Evolutionary conservation across 176 grass and related monocot genomes (phyloP).

Genomic region (Bromus sterilis): DNA sequence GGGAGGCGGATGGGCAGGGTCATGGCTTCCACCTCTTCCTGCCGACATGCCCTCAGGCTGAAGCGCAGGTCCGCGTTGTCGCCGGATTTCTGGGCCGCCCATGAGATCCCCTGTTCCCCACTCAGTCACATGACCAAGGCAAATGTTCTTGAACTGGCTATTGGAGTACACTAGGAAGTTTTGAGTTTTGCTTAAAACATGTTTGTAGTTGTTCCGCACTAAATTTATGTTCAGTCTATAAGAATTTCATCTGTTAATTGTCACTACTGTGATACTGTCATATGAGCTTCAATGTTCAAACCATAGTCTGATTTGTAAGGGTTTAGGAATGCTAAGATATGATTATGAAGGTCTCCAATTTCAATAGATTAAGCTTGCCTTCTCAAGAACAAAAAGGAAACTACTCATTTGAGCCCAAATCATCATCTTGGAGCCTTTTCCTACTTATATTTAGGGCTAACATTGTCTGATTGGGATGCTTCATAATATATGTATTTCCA

Average conservation of each 20-base stretch:
- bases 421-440: background rate
- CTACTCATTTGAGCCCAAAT: background rate
- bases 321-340: background rate
- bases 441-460: background rate
- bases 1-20: conserved; percentile 41
- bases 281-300: background rate
- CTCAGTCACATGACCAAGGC: background rate
- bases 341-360: background rate
- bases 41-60: background rate
- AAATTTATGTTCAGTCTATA: background rate
- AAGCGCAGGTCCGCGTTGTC: conserved; percentile 21
- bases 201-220: background rate
- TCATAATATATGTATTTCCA: background rate
- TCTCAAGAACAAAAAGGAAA: background rate
- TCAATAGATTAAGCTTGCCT: background rate
- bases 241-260: background rate
- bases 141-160: background rate
- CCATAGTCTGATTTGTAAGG: background rate
- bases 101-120: conserved; percentile 4
- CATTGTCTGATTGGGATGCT: background rate
- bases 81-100: conserved; percentile 24
- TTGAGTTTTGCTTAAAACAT: background rate
- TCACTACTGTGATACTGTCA: background rate
- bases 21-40: conserved; percentile 51
- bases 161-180: background rate